Evolutionary conservation across 306 rosid species (phyloP), one percentile per base, ranked within the genome.

Genomic region (Leucaena leucocephala): DNA sequence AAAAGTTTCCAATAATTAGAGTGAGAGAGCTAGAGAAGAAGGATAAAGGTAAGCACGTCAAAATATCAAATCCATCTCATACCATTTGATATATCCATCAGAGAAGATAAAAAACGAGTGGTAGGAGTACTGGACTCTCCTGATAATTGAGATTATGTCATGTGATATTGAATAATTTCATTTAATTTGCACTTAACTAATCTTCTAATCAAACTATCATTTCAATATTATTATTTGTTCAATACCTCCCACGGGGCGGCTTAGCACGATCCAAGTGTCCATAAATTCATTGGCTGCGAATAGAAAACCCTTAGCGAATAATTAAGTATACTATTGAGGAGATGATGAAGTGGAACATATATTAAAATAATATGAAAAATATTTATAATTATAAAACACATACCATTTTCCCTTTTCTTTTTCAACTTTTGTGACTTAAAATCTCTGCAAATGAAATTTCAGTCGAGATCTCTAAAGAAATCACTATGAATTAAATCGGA

Each of bases 401-500:
- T 21, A 21, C 35, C 9, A 57, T 8, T 59, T 58, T 11, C 64
- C 64, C 34, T 22, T 22, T 58, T 8, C 63, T 79, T 87, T 57
- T 43, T 50, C 2, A 63, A 35, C 74, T 19, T 19, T 79, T 75
- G 42, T 71, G 73, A 79, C 67, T 62, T 58, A 43, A 54, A 55
- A 76, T 22, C 6, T 57, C 12, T 61, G 78, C 72, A 64, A 69
- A 27, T 61, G 12, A 84, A 77, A 84, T 66, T 82, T 77, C 70
- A 58, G 76, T 82, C 85, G 81, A 40, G 75, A 84, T 82, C 89
- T 83, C 52, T 43, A 43, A 73, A 59, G 21, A 80, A 36, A 72
- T 82, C 86, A 70, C 61, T 72, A 50, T 21, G 74, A 85, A 50
- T 50, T 15, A 15, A 81, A 76, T 81, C 21, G 34, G 36, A 78